These are phyloP conservation scores for Halteria grandinella DNA, from an alignment of 73 alveolate genomes.

Conservation along the genomic window DNA sequence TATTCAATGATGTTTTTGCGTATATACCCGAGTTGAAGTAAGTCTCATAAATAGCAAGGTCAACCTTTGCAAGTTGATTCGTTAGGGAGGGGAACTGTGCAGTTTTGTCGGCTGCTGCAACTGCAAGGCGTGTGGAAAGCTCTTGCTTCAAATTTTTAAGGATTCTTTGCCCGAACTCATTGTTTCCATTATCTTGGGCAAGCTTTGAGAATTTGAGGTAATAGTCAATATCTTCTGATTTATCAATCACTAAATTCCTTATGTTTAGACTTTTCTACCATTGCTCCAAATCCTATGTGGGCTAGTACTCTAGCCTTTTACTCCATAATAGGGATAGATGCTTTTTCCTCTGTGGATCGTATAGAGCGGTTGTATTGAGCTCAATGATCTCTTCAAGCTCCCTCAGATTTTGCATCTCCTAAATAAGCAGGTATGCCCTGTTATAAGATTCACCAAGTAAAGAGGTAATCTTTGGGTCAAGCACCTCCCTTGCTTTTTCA, in stretches of 20 bases:
- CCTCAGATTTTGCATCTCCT: conserved; percentile 89
- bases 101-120: conserved; percentile 26
- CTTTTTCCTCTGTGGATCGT: conserved; percentile 63
- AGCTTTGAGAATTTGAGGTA: conserved; percentile 68
- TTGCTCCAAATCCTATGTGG: conserved; percentile 86
- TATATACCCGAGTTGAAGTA: conserved; percentile 62
- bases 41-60: conserved; percentile 65
- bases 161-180: conserved; percentile 45
- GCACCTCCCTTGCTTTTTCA: conserved; percentile 86
- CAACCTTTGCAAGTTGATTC: conserved; percentile 54
- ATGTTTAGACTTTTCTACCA: conserved; percentile 87
- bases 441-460: conserved; percentile 92
- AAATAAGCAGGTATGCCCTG: conserved; percentile 91
- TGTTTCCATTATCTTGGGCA: conserved; percentile 41
- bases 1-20: too few relatives aligned
- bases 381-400: conserved; percentile 96
- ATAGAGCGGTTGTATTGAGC: conserved; percentile 70
- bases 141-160: conserved; percentile 48
- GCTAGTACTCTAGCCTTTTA: conserved; percentile 76
- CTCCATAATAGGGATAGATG: conserved; percentile 82
- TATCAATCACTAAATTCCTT: conserved; percentile 79
- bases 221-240: conserved; percentile 80
- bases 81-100: conserved; percentile 23
- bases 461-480: conserved; percentile 93
- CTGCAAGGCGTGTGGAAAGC: conserved; percentile 6